These are phyloP conservation scores for Spathaspora girioi DNA, from an alignment of 805 yeast species.

Conservation along the genomic window DNA sequence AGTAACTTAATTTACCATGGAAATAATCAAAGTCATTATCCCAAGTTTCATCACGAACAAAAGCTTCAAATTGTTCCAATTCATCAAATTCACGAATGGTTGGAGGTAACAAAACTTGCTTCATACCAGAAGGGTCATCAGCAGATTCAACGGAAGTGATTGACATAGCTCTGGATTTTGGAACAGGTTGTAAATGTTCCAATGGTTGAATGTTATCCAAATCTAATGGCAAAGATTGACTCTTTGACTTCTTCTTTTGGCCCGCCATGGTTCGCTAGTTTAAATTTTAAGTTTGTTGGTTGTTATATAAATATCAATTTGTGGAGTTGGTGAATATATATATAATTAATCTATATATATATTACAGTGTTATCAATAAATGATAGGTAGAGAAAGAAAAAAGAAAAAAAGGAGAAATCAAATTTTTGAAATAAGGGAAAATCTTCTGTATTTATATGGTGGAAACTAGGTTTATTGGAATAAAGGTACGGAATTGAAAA, in stretches of 20 bases:
- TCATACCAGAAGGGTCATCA: slow-evolving; percentile 20
- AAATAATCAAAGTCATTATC: slow-evolving; percentile 70
- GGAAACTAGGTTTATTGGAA: not conserved
- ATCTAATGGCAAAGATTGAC: slow-evolving; percentile 25
- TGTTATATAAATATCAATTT: slow-evolving; percentile 3
- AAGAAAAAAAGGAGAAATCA: not conserved
- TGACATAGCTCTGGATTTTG: slow-evolving; percentile 36
- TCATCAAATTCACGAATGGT: slow-evolving; percentile 55
- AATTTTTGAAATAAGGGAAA: not conserved
- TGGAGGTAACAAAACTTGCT: slow-evolving; percentile 33
- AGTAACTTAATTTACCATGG: slow-evolving; percentile 62
- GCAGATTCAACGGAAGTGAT: slow-evolving; percentile 37
- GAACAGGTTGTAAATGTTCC: slow-evolving; percentile 35
- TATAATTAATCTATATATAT: not conserved
- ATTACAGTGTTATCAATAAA: not conserved
- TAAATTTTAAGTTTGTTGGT: not conserved
- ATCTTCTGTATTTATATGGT: not conserved
- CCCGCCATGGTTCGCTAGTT: slow-evolving; percentile 7
- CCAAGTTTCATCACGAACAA: slow-evolving; percentile 67
- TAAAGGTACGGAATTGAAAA: not conserved
- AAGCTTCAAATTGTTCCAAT: slow-evolving; percentile 57
- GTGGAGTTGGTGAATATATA: not conserved
- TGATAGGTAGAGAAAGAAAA: slow-evolving; percentile 2
- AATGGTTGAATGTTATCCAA: slow-evolving; percentile 36
- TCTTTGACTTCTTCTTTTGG: slow-evolving; percentile 24